Evolutionary conservation across 352 stramenopile species (phyloP), one percentile per base, ranked within the genome.

Genomic region (Pythium insidiosum): DNA sequence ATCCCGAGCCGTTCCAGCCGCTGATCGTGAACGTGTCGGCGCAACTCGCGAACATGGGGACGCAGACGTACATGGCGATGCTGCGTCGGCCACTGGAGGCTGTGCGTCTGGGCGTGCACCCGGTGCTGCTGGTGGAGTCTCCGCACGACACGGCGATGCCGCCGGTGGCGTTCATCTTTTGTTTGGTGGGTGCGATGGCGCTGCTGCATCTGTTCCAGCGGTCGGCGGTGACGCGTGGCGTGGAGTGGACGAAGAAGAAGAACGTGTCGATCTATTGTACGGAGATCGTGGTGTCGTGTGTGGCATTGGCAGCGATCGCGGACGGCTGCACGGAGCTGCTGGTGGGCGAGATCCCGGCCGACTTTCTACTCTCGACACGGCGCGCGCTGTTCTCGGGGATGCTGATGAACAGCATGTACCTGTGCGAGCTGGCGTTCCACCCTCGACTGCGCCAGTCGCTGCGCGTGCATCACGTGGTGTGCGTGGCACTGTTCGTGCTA

Each of bases 181-280:
- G 5, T 18, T 16, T 38, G 33, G n/a, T 5, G 5, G 6, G 15
- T 11, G 9, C 11, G 11, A 38, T 38, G 33, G 33, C 7, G 7
- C 33, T 38, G 6, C 15, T 38, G 9, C 33, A 38, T 7, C 19
- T 10, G 9, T 38, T 38, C 19, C 11, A 16, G 5, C 33, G 33
- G 33, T 38, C 33, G 33, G 9, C 19, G 11, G 33, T 38, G 9
- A 16, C 19, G 11, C 15, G 19, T 11, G 5, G 19, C 9, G 33
- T 16, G 11, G 33, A 38, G 33, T 38, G 33, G 33, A 38, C 33
- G 11, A 38, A 38, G 33, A 38, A 38, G 33, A 38, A 38, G n/a
- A 38, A 38, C 33, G 33, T 38, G 11, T 11, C 33, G 9, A 38
- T 38, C 33, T 38, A 38, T 16, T 7, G 33, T 16, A 38, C 33